Evolutionary conservation across 1,139 yeast species (phyloP).

Genomic region (Geotrichum armillariae): DNA sequence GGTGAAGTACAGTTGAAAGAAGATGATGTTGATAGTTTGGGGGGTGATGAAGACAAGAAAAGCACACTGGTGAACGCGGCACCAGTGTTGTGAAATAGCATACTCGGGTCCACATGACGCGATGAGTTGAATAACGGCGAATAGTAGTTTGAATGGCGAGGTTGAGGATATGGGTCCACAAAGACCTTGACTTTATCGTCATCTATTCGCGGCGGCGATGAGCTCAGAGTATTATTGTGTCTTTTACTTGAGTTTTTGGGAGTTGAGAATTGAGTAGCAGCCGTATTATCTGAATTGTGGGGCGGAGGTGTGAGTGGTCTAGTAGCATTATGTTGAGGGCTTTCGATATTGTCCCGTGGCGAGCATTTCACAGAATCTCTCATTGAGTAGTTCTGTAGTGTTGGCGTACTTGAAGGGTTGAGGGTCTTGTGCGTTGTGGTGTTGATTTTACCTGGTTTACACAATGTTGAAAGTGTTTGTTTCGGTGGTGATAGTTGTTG

Average conservation of each 20-base stretch:
- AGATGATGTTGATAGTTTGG: conserved; percentile 1
- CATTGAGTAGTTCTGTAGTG: no score
- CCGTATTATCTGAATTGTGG: not conserved
- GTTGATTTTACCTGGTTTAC: no score
- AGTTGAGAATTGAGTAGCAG: not conserved
- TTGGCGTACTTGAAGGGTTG: no score
- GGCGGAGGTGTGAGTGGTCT: no score
- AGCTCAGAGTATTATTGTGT: conserved; percentile 5
- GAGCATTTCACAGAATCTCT: no score
- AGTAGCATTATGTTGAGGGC: no score
- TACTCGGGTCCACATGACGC: conserved; percentile 44
- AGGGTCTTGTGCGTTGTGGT: no score
- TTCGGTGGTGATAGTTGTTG: no score
- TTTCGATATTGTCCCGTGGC: no score
- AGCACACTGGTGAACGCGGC: not conserved
- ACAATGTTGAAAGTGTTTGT: no score
- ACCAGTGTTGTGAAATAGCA: conserved; percentile 13
- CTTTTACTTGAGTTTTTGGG: not conserved
- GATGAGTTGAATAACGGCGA: no score
- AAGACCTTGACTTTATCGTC: not conserved
- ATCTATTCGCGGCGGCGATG: conserved; percentile 8
- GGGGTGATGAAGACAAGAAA: conserved; percentile 14
- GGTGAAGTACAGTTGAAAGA: conserved; percentile 6
- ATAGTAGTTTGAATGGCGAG: not conserved
- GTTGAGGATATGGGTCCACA: conserved; percentile 8